A percentile compares a stretch with the other conserved stretches of the same genome.
Evolutionary conservation across 345 rosid genomes (phyloP).

Genomic region (Pelargonium nanum): DNA sequence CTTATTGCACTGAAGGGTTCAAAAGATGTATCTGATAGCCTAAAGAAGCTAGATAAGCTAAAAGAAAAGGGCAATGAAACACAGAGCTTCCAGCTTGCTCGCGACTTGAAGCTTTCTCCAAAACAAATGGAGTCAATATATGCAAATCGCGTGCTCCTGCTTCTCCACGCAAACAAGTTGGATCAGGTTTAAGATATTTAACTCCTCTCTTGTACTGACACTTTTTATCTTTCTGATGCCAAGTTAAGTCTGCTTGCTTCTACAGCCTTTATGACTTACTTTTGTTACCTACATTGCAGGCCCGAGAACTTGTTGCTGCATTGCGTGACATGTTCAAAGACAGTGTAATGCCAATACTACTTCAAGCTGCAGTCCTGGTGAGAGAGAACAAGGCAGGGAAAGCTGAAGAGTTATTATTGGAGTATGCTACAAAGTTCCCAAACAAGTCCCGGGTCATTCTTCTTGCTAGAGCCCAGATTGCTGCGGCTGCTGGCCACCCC

Average conservation of each 20-base stretch:
- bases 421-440: conserved; percentile 59
- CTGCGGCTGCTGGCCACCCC: conserved; percentile 78
- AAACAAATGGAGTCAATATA: conserved; percentile 72
- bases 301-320: conserved; percentile 68
- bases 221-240: background rate
- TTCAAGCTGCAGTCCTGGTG: conserved; percentile 82
- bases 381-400: conserved; percentile 77
- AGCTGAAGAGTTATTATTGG: conserved; percentile 77
- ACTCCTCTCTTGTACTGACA: conserved; percentile 5
- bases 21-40: conserved; percentile 67
- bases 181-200: conserved; percentile 55
- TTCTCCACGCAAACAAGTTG: conserved; percentile 87
- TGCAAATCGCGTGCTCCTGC: conserved; percentile 72
- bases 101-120: conserved; percentile 58
- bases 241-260: conserved; percentile 3
- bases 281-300: conserved; percentile 34
- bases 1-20: conserved; percentile 67
- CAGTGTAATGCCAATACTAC: conserved; percentile 53
- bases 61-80: conserved; percentile 47
- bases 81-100: conserved; percentile 53
- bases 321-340: conserved; percentile 54
- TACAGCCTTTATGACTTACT: conserved; percentile 5
- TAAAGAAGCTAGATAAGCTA: conserved; percentile 75
- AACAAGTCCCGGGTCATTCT: conserved; percentile 52
- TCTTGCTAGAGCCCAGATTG: conserved; percentile 87